Base-by-base conservation (phyloP, 2,329 filamentous ascomycete species). In the Lasiodiplodia theobromae region DNA sequence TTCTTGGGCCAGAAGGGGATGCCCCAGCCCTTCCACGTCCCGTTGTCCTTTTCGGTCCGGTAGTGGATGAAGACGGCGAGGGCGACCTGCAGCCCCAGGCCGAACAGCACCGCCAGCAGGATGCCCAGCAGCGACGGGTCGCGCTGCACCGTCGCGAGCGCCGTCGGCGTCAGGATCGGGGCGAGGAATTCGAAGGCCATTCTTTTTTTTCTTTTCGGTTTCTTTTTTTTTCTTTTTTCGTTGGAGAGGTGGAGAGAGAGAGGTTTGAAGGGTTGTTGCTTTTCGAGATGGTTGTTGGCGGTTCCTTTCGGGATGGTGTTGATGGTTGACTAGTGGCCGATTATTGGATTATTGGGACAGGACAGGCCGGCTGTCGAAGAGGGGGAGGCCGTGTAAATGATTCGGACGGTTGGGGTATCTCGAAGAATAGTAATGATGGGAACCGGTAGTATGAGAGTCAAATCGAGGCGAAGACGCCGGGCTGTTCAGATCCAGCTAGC, bases 181-280 rank as follows among this genome's bases (percentile, higher is more conserved):
- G 47, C 40, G 40, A 71, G 70, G 51, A 69, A 71, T 67, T 70
- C 69, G 62, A 58, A 71, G 2, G 70, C 53, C 69, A 71, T 71
- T n/a, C n/a, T 67, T 40, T 28, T 37, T 18, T 38, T 37, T 37
- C 21, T 14, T 31, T 21, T 16, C 23, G 23, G 3, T 23, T 67
- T 40, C n/a, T 37, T 18, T 14, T 31, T 37, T 18, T 14, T 31
- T 21, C 8, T 7, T 16, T 16, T 25, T n/a, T 25, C 1, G 49
- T 34, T 1, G 8, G 31, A 12, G 1, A 12, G 56, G 3, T 28
- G 28, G 28, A 28, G 8, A 2, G 31, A 25, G 8, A 31, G 31
- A 10, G 31, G 31, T 34, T 34, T 10, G 1, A 34, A 34, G 0
- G 31, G 21, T 47, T 21, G n/a, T 34, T 21, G 53, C 2, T 38